These are phyloP conservation scores for Neolentinus lepideus DNA, from an alignment of 1,284 basidiomycete genomes.

Conservation along the genomic window DNA sequence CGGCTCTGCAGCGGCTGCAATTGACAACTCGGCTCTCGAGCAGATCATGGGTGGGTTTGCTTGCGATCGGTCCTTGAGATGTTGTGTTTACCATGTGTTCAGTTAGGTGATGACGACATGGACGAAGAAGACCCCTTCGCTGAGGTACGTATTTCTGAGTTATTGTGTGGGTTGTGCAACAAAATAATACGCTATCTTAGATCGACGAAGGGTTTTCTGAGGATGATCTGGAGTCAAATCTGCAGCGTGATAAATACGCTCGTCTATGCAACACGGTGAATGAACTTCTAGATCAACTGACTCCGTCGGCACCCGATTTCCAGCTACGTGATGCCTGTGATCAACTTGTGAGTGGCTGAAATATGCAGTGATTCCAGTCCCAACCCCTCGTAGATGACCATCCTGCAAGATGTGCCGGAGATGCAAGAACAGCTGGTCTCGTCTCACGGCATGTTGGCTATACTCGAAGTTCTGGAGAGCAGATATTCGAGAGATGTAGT, in stretches of 20 bases:
- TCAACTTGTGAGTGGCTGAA: constrained; percentile 60
- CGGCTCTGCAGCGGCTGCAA: constrained; percentile 64
- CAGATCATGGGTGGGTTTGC: constrained; percentile 71
- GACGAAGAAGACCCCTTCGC: constrained; percentile 95
- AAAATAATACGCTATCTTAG: constrained; percentile 26
- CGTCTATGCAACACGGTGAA: constrained; percentile 76
- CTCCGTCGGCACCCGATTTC: constrained; percentile 73
- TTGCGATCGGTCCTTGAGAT: constrained; percentile 4
- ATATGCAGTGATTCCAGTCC: neutral
- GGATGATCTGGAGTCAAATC: constrained; percentile 83
- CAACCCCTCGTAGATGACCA: constrained; percentile 45
- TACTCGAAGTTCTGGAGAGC: constrained; percentile 87
- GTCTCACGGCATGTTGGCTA: constrained; percentile 90
- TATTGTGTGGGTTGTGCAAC: constrained; percentile 3
- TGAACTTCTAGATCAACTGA: constrained; percentile 81
- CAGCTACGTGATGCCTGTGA: constrained; percentile 81
- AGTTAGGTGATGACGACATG: constrained; percentile 75
- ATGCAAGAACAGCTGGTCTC: constrained; percentile 87
- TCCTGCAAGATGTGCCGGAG: constrained; percentile 81
- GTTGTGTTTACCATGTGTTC: constrained; percentile 4
- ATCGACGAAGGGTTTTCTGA: constrained; percentile 89
- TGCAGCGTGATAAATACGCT: constrained; percentile 87
- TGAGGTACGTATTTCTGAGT: constrained; percentile 44
- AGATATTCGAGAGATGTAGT: constrained; percentile 79
- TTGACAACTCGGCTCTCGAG: constrained; percentile 81